Evolutionary conservation across 257 asterid genomes (phyloP), one percentile per base, ranked within the genome.

Genomic region (Echium plantagineum): DNA sequence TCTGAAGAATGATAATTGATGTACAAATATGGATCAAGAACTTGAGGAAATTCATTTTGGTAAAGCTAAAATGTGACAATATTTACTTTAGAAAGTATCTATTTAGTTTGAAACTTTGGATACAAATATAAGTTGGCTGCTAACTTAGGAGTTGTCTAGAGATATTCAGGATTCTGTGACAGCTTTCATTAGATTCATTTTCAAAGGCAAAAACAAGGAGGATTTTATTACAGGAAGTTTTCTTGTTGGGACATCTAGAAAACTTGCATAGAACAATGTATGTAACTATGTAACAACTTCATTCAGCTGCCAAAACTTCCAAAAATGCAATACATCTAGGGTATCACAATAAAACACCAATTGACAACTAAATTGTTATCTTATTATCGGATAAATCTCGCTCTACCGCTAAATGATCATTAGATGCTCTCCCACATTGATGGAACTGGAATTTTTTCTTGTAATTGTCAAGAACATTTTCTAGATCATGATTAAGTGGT

Each of bases 171-270:
- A 69, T 75, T 70, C 66, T 57, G 6, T 35, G 69, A 72, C 79
- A 72, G 81, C 81, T 72, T 61, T 42, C 8, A 63, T 69, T 63
- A 28, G 32, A 28, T 64, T 56, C 70, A 76, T 68, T 24, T 77
- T 78, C 67, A 67, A 52, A 72, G 74, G 67, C 65, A 74, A 75
- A 93, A 73, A 81, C 79, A 78, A 72, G 63, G 55, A 49, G 42
- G 38, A 63, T 46, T 47, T 24, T 47, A 21, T 65, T 26, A 22
- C 54, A 18, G 65, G 54, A 30, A 49, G 42, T 38, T 70, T 17
- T 24, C 57, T 57, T 35, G 38, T 87, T 76, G 86, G 77, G 81
- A 78, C 68, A 57, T 51, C 90, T 26, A 84, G 75, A 76, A n/a
- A 57, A 20, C 51, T 21, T 21, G 63, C 61, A 54, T 26, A n/a